Base-by-base conservation (phyloP, 805 yeast genomes). In the Kazachstania bromeliacearum region DNA sequence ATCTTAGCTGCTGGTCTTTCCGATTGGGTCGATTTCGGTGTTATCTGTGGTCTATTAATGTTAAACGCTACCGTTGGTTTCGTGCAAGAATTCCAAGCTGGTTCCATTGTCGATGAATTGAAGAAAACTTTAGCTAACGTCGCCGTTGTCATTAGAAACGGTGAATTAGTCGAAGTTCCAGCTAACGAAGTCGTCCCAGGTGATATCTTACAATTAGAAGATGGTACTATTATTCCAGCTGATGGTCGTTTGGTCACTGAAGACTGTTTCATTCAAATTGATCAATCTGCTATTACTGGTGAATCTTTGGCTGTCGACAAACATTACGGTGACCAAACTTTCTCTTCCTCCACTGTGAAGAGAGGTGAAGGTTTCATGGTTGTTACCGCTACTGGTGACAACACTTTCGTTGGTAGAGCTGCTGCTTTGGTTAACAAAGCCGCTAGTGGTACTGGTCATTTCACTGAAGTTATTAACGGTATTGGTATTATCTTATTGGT, bases 21-120 rank as follows among this genome's bases (percentile, higher is more conserved):
- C 70, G 96, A 88, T 71, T 87, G 96, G 96, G 95, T 87, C 60
- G 96, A 87, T 76, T 87, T 87, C 73, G 96, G 96, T 77, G 96
- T 87, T 63, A 87, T 87, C 62, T 77, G 84, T 66, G 96, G 81
- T 68, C 69, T 87, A 54, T 72, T 87, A 55, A 53, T 79, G 64
- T 76, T 87, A 62, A 87, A 87, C 68, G 96, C 96, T 47, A 68
- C 70, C 56, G 96, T 87, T 64, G 96, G 96, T 76, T 87, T 87
- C 79, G 73, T 85, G 53, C 96, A 87, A 73, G 96, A 87, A 69
- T 88, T 70, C 81, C 95, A 87, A 70, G 96, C 96, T 49, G 96
- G 96, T 73, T 85, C 95, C 45, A 87, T 87, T 73, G 96, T 87
- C 52, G 95, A 85, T 40, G 96, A 87, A 66, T 77, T 87, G 70